These are phyloP conservation scores for Paramecium biaurelia DNA, from an alignment of 73 alveolate species.

Conservation along the genomic window DNA sequence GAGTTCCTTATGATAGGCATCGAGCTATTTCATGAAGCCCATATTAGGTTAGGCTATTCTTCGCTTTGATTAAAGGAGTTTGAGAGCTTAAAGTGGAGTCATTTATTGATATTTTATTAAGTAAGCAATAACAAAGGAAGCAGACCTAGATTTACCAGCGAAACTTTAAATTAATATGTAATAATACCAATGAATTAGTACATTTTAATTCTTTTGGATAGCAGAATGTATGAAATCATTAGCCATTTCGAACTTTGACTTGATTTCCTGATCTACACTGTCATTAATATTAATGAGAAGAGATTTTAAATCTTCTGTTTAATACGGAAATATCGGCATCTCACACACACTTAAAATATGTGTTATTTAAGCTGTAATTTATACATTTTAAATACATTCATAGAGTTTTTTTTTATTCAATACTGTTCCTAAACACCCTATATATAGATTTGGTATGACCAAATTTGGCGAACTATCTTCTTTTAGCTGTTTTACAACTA, in stretches of 20 bases:
- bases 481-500: conserved; percentile 1
- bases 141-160: conserved; percentile 47
- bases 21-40: conserved; percentile 12
- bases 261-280: conserved; percentile 7
- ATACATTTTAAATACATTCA: background rate
- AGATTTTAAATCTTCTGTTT: background rate
- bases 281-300: background rate
- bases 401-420: conserved; percentile 34
- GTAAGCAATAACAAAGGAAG: conserved; percentile 29
- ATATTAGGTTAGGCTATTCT: conserved; percentile 14
- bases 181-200: background rate
- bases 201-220: background rate
- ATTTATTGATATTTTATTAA: conserved; percentile 6
- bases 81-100: background rate
- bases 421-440: conserved; percentile 41
- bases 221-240: conserved; percentile 1
- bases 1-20: conserved; percentile 14
- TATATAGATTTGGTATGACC: conserved; percentile 37
- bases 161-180: background rate
- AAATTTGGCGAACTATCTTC: conserved; percentile 20
- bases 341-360: conserved; percentile 16
- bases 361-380: background rate
- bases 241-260: background rate
- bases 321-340: background rate
- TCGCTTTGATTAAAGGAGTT: background rate